phyloP scores from a whole-genome alignment of 2,329 filamentous ascomycete genomes.

The Pyrenophora teres region DNA sequence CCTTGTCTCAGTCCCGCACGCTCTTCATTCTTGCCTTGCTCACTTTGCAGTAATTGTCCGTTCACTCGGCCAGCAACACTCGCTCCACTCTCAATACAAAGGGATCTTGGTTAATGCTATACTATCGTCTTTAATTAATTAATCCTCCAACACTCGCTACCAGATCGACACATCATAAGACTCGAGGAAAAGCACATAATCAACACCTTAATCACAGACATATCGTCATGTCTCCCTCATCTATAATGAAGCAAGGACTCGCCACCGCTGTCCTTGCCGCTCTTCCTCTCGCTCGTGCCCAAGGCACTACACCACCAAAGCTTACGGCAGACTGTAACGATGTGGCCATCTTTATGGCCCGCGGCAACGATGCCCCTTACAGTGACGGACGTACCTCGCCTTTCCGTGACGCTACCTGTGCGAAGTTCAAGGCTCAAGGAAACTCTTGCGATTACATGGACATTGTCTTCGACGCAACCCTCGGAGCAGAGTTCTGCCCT shows the following conservation, averaged over 20 bases:
- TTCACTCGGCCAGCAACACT: conserved; percentile 4
- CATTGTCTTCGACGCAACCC: conserved; percentile 9
- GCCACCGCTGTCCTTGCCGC: conserved; percentile 11
- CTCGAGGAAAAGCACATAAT: background rate
- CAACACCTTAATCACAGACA: background rate
- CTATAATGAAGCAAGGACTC: conserved; percentile 7
- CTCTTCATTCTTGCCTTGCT: background rate
- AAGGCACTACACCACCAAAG: conserved; percentile 8
- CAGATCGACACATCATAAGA: no score
- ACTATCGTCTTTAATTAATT: conserved; percentile 1
- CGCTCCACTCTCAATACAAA: conserved; percentile 3
- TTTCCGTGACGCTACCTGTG: conserved; percentile 7
- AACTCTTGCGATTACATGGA: conserved; percentile 11
- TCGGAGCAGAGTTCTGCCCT: conserved; percentile 5
- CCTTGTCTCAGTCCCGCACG: background rate
- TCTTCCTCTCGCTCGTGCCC: conserved; percentile 3
- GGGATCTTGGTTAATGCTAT: conserved; percentile 4
- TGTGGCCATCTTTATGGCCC: conserved; percentile 12
- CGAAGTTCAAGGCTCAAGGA: conserved; percentile 8
- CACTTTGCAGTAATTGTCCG: conserved; percentile 8
- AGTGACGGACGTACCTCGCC: conserved; percentile 8
- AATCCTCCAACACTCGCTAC: conserved; percentile 2
- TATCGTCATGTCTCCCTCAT: conserved; percentile 1
- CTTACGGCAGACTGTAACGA: conserved; percentile 9
- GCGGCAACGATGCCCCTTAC: conserved; percentile 12